Evolutionary conservation across 2,329 filamentous ascomycete genomes (phyloP), one percentile per base, ranked within the genome.

Genomic region (Neoascochyta sp.): DNA sequence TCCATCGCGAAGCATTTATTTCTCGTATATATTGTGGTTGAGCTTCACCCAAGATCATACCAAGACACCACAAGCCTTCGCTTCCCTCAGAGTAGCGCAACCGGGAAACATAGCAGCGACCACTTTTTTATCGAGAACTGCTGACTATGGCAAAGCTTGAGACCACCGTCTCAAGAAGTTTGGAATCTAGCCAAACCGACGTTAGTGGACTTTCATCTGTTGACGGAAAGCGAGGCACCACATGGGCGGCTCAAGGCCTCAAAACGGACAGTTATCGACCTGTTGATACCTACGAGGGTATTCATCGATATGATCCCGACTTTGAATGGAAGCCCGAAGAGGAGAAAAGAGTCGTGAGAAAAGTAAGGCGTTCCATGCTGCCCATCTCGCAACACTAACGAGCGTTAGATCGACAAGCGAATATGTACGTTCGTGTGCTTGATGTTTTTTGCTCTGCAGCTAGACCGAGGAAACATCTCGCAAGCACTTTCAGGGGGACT

Each of bases 291-390:
- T 81, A 81, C 44, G 77, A 81, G 46, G 75, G 75, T 3, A 57
- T 66, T 7, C 76, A 80, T 54, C 66, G 76, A 27, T 80, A 72
- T 49, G 76, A 81, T 43, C 75, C 76, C 0, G 51, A 64, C 2
- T 75, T 71, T 24, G 62, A 68, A 24, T 81, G 77, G 77, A 70
- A 71, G 3, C 57, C 65, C 8, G 65, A 69, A 26, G 77, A 81
- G 45, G 78, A 81, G 55, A 69, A 65, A 50, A 67, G 56, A 25
- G 54, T 80, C 2, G 66, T 79, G 7, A 62, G 73, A 24, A 76
- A 72, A 60, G 70, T 75, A 58, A 24, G 43, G 48, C 12, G 13
- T n/a, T 2, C 9, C 4, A 5, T 14, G 11, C 9, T 3, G 2
- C 12, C 1, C 10, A 20, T 12, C n/a, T 10, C 3, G 2, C 18